phyloP scores from a whole-genome alignment of 2,329 filamentous ascomycete species.

The Diaporthe vexans region DNA sequence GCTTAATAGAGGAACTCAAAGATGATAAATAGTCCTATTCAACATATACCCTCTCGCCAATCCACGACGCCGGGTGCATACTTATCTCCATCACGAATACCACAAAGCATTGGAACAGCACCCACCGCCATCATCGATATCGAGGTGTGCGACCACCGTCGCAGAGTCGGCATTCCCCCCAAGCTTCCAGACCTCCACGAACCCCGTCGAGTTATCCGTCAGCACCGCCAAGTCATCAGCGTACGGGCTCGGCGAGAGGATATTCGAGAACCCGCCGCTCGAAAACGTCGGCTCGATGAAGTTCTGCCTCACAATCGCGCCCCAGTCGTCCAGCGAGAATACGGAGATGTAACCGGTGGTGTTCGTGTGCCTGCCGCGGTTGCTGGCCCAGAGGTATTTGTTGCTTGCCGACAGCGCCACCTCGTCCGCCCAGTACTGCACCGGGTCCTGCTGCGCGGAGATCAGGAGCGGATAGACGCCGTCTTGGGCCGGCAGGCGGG shows the following conservation, averaged over 20 bases:
- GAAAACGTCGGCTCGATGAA: conserved; percentile 1
- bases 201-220: conserved; percentile 1
- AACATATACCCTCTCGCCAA: too few species aligned
- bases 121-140: not conserved
- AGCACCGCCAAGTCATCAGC: conserved; percentile 9
- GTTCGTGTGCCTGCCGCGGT: conserved; percentile 41
- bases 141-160: too few species aligned
- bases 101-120: conserved; percentile 30
- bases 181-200: conserved; percentile 23
- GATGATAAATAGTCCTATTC: too few species aligned
- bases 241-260: conserved; percentile 5
- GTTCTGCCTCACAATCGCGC: conserved; percentile 14
- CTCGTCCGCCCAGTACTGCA: conserved; percentile 52
- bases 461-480: not conserved
- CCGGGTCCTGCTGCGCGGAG: conserved; percentile 40
- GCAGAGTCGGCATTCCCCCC: not conserved
- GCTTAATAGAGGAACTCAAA: too few species aligned
- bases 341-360: not conserved
- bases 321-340: conserved; percentile 12
- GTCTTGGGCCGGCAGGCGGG: not conserved
- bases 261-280: not conserved
- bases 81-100: not conserved
- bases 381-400: conserved; percentile 51
- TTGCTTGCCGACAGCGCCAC: conserved; percentile 48
- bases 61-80: too few species aligned